Base-by-base conservation (phyloP, 2,329 filamentous ascomycete genomes). In the Alternaria sp. region DNA sequence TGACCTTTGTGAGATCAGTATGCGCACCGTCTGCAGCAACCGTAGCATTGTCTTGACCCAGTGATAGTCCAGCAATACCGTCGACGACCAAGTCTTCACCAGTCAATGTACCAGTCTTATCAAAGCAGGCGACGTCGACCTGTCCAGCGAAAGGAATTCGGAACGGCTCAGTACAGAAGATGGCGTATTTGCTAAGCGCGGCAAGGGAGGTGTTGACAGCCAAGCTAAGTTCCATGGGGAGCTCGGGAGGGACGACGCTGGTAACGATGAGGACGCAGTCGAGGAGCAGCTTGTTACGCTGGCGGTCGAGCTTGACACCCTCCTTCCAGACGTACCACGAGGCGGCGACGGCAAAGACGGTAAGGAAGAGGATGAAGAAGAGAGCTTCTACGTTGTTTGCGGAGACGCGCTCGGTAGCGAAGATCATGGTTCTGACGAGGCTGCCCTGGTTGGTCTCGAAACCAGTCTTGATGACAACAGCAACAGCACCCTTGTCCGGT, bases 261-360 rank as follows among this genome's bases (percentile, higher is more conserved):
- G 95, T 99, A 72, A 99, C 89, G 73, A 99, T 99, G 79, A 99
- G 90, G 80, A 99, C 88, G 77, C 96, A 99, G 82, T 99, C 96
- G 55, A 99, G 88, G 60, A 99, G 87, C 40, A 99, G 88, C 87
- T 99, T 99, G 48, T 94, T 98, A 67, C 95, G 90, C 84, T 99
- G 98, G 77, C 95, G 91, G 75, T 98, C 94, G 82, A 92, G 93
- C 77, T 87, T 87, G 56, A 99, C 94, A 83, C 95, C 96, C 81
- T 99, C 94, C 64, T 94, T 89, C 95, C 95, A 99, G 61, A 99
- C 95, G 79, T 99, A 99, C 94, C 95, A 97, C 12, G 95, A 97
- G 54, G 95, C 95, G 57, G 95, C 96, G 77, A 99, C 88, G 72
- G 96, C 96, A 81, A 99, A 99, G 72, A 98, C 87, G 56, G 97